Percentiles rank a stretch among this genome's conserved stretches.
Evolutionary conservation across 805 yeast species (phyloP).

Genomic region (Nakazawaea ishiwadae): DNA sequence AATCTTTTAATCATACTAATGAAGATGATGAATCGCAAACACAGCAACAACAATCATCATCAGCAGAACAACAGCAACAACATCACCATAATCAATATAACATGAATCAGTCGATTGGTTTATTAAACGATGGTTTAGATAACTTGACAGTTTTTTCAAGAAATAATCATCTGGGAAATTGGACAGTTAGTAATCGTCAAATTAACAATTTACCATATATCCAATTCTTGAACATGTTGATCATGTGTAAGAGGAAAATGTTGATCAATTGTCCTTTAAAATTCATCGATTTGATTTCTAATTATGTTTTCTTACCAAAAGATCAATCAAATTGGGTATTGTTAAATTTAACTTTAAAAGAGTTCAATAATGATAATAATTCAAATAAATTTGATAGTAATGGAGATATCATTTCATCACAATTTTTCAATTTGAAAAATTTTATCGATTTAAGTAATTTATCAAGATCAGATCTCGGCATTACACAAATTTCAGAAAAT

Average conservation of each 20-base stretch:
- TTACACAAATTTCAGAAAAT: conserved; percentile 18
- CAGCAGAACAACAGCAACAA: conserved; percentile 10
- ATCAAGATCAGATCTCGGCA: conserved; percentile 12
- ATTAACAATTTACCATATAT: conserved; percentile 19
- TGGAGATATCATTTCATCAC: neutral
- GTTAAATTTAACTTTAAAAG: conserved; percentile 41
- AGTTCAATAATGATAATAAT: conserved; percentile 28
- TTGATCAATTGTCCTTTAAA: conserved; percentile 47
- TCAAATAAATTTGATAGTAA: conserved; percentile 12
- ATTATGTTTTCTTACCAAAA: conserved; percentile 39
- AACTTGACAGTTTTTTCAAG: conserved; percentile 12
- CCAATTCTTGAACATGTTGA: conserved; percentile 28
- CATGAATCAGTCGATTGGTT: conserved; percentile 14
- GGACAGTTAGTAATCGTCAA: conserved; percentile 16
- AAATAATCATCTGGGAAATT: conserved; percentile 12
- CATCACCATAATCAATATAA: conserved; percentile 13
- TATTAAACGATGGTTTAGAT: conserved; percentile 14
- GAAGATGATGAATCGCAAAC: conserved; percentile 16
- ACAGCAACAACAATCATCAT: conserved; percentile 13
- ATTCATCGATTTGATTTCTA: conserved; percentile 41
- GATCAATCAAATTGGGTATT: conserved; percentile 39
- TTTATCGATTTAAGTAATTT: conserved; percentile 12
- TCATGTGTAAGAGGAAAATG: conserved; percentile 42
- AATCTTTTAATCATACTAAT: conserved; percentile 25
- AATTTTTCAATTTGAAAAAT: conserved; percentile 10